Evolutionary conservation across 208 protist species (phyloP).

Genomic region (Leishmania tarentolae): DNA sequence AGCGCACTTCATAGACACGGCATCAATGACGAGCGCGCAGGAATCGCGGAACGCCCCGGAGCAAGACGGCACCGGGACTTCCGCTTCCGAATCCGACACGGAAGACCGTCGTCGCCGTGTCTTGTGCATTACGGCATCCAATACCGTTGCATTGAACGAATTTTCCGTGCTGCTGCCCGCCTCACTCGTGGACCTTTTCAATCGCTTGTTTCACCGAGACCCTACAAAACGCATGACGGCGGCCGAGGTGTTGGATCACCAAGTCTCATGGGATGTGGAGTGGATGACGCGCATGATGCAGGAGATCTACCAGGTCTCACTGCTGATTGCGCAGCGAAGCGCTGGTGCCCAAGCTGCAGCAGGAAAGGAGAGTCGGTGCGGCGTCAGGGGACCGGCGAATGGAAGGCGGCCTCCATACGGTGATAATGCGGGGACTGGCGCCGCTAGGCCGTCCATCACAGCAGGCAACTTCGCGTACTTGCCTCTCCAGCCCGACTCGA

Average conservation of each 20-base stretch:
- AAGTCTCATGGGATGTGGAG: slow-evolving; percentile 72
- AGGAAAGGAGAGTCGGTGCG: slow-evolving; percentile 1
- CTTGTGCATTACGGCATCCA: slow-evolving; percentile 48
- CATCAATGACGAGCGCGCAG: neutral
- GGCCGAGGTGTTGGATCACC: slow-evolving; percentile 73
- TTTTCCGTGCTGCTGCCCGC: slow-evolving; percentile 50
- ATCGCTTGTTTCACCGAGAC: slow-evolving; percentile 68
- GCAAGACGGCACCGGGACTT: neutral
- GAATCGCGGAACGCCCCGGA: neutral
- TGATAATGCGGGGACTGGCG: neutral
- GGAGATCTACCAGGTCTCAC: slow-evolving; percentile 45
- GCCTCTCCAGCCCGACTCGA: neutral
- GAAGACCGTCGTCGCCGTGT: slow-evolving; percentile 31
- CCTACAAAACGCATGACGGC: slow-evolving; percentile 75
- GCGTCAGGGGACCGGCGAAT: neutral
- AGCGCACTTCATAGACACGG: neutral
- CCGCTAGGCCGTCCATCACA: neutral
- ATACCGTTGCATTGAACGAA: slow-evolving; percentile 38
- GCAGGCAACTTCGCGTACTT: neutral
- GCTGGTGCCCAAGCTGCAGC: slow-evolving; percentile 14
- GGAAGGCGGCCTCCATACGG: neutral
- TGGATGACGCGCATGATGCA: slow-evolving; percentile 72
- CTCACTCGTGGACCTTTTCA: slow-evolving; percentile 71
- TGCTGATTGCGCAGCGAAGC: slow-evolving; percentile 17
- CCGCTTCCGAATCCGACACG: neutral